Evolutionary conservation across 768 basidiomycete genomes (phyloP).

Genomic region (Gymnopilus dilepis): DNA sequence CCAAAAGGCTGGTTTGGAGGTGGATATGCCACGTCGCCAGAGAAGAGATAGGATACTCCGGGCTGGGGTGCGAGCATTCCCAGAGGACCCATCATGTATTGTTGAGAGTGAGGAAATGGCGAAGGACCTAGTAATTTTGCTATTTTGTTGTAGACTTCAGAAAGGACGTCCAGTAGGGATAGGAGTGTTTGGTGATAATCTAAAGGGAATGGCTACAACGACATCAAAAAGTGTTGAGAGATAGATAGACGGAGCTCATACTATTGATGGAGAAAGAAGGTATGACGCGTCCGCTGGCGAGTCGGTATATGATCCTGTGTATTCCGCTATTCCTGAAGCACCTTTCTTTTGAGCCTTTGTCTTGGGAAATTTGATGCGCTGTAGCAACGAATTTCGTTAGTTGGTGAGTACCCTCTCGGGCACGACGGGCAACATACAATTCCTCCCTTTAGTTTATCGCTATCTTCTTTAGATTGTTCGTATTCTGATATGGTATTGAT

Average conservation of each 20-base stretch:
- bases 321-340: constrained; percentile 61
- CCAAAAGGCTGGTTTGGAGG: constrained; percentile 9
- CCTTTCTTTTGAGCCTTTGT: constrained; percentile 60
- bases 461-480: constrained; percentile 78
- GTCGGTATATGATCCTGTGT: constrained; percentile 64
- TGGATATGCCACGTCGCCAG: constrained; percentile 38
- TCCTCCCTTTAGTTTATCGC: constrained; percentile 62
- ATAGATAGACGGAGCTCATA: constrained; percentile 40
- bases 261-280: constrained; percentile 76
- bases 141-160: constrained; percentile 90
- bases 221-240: constrained; percentile 3
- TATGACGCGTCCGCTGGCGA: constrained; percentile 66
- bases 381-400: constrained; percentile 13
- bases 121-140: constrained; percentile 83
- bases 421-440: constrained; percentile 52
- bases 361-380: constrained; percentile 61
- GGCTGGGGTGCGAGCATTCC: constrained; percentile 80
- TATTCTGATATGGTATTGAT: constrained; percentile 76
- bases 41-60: constrained; percentile 82
- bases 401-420: background rate
- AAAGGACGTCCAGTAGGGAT: constrained; percentile 87
- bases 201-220: constrained; percentile 78
- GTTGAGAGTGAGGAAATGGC: constrained; percentile 66
- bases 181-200: constrained; percentile 91
- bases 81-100: constrained; percentile 79